Conservation (phyloP, 306 rosid species). For the Begonia loranthoides region DNA sequence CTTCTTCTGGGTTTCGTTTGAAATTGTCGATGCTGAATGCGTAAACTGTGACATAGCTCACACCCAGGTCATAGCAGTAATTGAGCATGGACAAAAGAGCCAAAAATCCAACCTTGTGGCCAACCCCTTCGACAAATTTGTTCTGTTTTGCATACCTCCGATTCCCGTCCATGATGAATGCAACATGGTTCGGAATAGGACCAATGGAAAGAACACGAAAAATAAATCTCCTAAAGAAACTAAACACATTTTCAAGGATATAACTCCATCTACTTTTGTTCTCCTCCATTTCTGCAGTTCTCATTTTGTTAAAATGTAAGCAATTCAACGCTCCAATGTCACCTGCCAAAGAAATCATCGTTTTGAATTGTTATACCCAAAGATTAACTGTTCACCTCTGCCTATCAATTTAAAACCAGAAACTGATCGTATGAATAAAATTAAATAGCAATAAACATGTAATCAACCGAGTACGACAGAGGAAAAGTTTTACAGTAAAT, state of each 20-base stretch:
- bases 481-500: too few relatives aligned
- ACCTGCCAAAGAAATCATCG: not conserved
- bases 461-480: too few relatives aligned
- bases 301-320: not conserved
- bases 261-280: not conserved
- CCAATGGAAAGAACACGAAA: constrained; percentile 16
- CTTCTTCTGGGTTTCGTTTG: constrained; percentile 23
- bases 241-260: constrained; percentile 11
- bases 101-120: constrained; percentile 19
- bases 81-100: constrained; percentile 22
- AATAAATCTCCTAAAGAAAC: constrained; percentile 15
- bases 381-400: too few relatives aligned
- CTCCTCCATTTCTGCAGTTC: not conserved
- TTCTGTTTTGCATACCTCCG: constrained; percentile 18
- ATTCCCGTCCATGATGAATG: constrained; percentile 35
- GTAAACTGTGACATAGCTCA: constrained; percentile 22
- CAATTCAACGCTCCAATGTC: not conserved
- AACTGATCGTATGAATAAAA: too few relatives aligned
- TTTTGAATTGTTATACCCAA: too few relatives aligned
- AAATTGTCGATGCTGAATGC: constrained; percentile 31
- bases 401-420: too few relatives aligned
- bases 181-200: constrained; percentile 22
- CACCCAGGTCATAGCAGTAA: constrained; percentile 26
- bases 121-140: constrained; percentile 15
- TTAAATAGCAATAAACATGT: too few relatives aligned